Evolutionary conservation across 78 protist species (phyloP).

Genomic region (slime mould (Dictyostelium discoideum)): DNA sequence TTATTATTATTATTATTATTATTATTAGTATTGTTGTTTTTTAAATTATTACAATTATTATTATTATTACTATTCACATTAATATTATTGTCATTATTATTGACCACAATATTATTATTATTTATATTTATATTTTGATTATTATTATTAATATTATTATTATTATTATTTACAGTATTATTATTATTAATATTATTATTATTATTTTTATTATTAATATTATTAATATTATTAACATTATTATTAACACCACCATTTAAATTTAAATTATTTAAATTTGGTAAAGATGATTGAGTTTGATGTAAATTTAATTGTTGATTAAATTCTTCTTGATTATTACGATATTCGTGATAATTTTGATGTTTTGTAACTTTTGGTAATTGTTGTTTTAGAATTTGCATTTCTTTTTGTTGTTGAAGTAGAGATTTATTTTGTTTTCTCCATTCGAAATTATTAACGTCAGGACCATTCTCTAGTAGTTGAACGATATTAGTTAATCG

Average conservation of each 20-base stretch:
- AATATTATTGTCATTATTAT: background rate
- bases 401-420: slow-evolving; percentile 24
- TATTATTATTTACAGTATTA: background rate
- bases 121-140: slow-evolving; percentile 9
- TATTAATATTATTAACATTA: slow-evolving; percentile 9
- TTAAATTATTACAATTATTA: background rate
- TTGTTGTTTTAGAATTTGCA: background rate
- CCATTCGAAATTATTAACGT: slow-evolving; percentile 29
- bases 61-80: background rate
- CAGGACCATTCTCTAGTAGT: slow-evolving; percentile 51
- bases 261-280: background rate
- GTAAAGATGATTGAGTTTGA: background rate
- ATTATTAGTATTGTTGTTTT: background rate
- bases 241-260: background rate
- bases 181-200: slow-evolving; percentile 19
- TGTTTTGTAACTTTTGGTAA: background rate
- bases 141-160: slow-evolving; percentile 3
- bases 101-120: background rate
- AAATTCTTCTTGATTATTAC: slow-evolving; percentile 16
- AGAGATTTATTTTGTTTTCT: slow-evolving; percentile 27
- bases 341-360: slow-evolving; percentile 10
- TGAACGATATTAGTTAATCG: slow-evolving; percentile 10
- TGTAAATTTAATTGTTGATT: background rate
- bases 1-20: background rate
- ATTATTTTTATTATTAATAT: slow-evolving; percentile 16